Evolutionary conservation across 495 filamentous ascomycete genomes (phyloP).

Genomic region (Hypomontagnella monticulosa): DNA sequence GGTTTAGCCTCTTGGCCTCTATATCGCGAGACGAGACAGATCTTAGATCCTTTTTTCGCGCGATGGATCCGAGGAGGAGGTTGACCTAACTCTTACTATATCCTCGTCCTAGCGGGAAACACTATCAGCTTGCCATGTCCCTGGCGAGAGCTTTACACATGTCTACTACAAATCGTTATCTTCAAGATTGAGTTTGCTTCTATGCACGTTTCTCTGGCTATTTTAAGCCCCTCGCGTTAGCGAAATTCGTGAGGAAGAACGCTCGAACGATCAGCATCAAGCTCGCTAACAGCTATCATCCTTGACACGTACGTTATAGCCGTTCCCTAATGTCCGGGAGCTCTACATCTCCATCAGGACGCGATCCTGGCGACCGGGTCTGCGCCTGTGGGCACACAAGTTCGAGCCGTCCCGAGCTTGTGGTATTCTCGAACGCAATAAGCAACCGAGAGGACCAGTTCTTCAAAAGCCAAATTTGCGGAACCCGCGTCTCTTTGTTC

Average conservation of each 20-base stretch:
- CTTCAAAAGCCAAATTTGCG: conserved; percentile 15
- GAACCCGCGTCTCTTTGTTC: conserved; percentile 12
- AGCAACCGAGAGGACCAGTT: conserved; percentile 6
- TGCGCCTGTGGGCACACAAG: conserved; percentile 27
- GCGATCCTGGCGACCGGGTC: conserved; percentile 13
- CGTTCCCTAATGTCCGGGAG: conserved; percentile 6
- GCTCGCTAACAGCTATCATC: conserved; percentile 30
- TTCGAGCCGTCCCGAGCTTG: conserved; percentile 38
- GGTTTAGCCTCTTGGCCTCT: no score
- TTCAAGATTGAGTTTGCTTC: conserved; percentile 26
- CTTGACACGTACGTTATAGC: conserved; percentile 17
- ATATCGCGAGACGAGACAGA: no score
- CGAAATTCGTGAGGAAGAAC: conserved; percentile 16
- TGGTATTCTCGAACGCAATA: conserved; percentile 22
- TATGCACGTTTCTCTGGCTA: conserved; percentile 16
- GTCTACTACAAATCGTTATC: background rate
- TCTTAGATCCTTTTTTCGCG: no score
- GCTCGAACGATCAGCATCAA: background rate
- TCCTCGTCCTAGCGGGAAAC: no score
- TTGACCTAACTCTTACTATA: no score
- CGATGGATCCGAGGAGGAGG: no score
- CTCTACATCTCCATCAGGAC: conserved; percentile 28
- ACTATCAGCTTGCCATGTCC: no score
- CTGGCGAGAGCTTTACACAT: no score
- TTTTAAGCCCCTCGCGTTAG: conserved; percentile 8